Evolutionary conservation across 2,329 filamentous ascomycete genomes (phyloP), one percentile per base, ranked within the genome.

Genomic region (Trematosphaeria pertusa): DNA sequence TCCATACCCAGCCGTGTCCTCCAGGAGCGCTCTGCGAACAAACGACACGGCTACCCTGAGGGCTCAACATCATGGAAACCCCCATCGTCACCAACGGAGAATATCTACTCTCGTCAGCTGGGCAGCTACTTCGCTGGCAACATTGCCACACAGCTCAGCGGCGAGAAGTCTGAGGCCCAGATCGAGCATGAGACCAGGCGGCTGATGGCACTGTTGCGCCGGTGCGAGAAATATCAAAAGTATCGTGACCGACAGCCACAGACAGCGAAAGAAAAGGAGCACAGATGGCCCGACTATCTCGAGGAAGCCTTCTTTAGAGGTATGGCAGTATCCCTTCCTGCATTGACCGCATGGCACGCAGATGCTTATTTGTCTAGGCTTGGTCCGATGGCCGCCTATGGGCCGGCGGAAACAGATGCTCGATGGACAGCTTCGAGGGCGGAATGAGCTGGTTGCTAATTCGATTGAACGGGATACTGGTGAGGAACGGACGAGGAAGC

Each of bases 391-490:
- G 60, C 81, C 78, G 40, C 82, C 82, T 1, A 83, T 84, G 76
- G 83, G 83, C 10, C 76, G 81, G 18, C 75, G 75, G 56, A 83
- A 85, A 64, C 59, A 67, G 46, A 74, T 69, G 62, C 57, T 65
- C 9, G 62, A 80, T 45, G 78, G 78, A 35, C 80, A 81, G 61
- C 77, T 75, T 14, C 78, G 79, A 52, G 83, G 83, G 19, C 78
- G 83, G 30, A 86, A 86, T 59, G 83, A 86, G 65, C 70, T 85
- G 35, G 84, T 86, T 50, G 77, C 82, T 17, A 76, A 83, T 56
- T 81, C 78, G 41, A 85, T 86, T 48, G 70, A 73, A 54, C 76
- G 77, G 45, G 71, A 76, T 47, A 85, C 82, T 5, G 81, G 82
- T 17, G 78, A 78, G 45, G 61, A 58, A 19, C 74, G 83, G 42